Evolutionary conservation across 176 grass and related monocot genomes (phyloP).

Genomic region (Zoysia japonica): DNA sequence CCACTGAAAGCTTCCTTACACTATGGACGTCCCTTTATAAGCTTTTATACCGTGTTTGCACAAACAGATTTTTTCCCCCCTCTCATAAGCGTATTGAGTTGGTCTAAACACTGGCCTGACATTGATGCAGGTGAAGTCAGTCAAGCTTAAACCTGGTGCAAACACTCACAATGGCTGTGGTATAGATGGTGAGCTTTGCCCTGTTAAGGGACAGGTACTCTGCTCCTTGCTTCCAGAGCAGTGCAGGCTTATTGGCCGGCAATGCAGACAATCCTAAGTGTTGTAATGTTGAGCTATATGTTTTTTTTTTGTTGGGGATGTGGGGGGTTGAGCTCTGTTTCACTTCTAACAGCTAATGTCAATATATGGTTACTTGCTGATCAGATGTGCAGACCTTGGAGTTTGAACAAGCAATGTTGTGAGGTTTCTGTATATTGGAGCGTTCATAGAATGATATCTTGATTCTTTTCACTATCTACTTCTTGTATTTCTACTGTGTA

Average conservation of each 20-base stretch:
- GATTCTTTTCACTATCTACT: conserved; percentile 24
- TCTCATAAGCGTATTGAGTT: neutral
- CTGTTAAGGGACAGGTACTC: conserved; percentile 68
- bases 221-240: conserved; percentile 89
- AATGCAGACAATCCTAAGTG: conserved; percentile 54
- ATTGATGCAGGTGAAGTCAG: conserved; percentile 79
- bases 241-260: conserved; percentile 79
- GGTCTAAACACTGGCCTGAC: neutral
- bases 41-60: neutral
- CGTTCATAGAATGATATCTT: conserved; percentile 59
- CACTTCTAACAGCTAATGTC: conserved; percentile 63
- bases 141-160: conserved; percentile 86
- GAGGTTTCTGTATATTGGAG: conserved; percentile 80
- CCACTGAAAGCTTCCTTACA: conserved; percentile 1
- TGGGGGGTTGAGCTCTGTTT: conserved; percentile 18
- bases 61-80: neutral
- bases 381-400: conserved; percentile 16
- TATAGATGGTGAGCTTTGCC: conserved; percentile 89
- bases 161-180: conserved; percentile 80
- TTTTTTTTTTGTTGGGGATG: neutral
- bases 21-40: too few relatives aligned
- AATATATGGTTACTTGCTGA: conserved; percentile 42
- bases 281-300: conserved; percentile 25
- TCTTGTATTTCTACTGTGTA: conserved; percentile 8
- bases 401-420: conserved; percentile 46